Conservation (phyloP, 2,329 filamentous ascomycete genomes). For the Calonectria fujianensis region DNA sequence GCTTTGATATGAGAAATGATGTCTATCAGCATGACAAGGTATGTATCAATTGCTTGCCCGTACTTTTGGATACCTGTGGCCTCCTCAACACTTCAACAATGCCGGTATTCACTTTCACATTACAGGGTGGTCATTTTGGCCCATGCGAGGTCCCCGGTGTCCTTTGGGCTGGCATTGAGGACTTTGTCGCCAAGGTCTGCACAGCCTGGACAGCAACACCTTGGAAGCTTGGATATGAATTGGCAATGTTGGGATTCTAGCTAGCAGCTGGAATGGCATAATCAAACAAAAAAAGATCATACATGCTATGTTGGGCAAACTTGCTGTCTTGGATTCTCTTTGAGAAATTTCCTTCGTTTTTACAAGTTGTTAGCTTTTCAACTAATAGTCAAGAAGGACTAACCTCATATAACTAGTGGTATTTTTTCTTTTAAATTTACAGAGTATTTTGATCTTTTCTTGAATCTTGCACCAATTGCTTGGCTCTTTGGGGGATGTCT, state of each 20-base stretch:
- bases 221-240: no score
- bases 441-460: neutral
- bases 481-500: neutral
- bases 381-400: neutral
- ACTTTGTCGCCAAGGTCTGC: no score
- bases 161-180: neutral
- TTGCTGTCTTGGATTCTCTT: no score
- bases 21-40: neutral
- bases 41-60: neutral
- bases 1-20: neutral
- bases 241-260: no score
- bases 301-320: no score
- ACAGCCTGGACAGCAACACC: no score
- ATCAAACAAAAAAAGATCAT: no score
- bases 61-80: neutral
- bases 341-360: no score
- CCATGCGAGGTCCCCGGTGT: neutral
- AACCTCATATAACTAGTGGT: neutral
- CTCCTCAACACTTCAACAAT: neutral
- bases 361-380: neutral
- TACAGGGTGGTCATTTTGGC: neutral
- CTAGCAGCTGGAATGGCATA: no score
- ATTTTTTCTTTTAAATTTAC: neutral
- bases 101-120: neutral
- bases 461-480: neutral